A percentile compares a stretch with the other conserved stretches of the same genome.
phyloP scores from a whole-genome alignment of 352 stramenopile genomes.

The Phytophthora meadii region DNA sequence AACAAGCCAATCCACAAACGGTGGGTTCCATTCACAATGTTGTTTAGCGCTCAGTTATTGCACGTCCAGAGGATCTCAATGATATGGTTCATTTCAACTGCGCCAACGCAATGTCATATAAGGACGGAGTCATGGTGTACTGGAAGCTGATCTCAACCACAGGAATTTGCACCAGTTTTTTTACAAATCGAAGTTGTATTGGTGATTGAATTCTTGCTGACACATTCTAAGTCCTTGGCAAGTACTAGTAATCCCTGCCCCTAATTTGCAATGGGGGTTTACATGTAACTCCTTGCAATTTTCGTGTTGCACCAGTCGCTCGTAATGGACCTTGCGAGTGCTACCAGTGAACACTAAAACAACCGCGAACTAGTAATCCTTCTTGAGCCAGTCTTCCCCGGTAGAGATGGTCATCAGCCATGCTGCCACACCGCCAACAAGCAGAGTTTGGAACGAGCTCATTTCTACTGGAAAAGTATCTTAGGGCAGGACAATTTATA shows the following conservation, averaged over 20 bases:
- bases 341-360: constrained; percentile 65
- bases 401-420: constrained; percentile 61
- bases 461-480: too few species aligned
- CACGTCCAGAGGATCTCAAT: not conserved
- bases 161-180: too few species aligned
- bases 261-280: too few species aligned
- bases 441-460: not conserved
- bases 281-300: too few species aligned
- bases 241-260: too few species aligned
- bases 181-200: too few species aligned
- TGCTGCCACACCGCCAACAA: constrained; percentile 54
- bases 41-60: not conserved
- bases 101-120: not conserved
- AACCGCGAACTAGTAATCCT: constrained; percentile 73
- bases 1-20: not conserved
- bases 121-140: not conserved
- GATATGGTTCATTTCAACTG: not conserved
- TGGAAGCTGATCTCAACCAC: not conserved
- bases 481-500: not conserved
- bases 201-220: too few species aligned
- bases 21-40: not conserved
- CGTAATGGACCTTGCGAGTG: constrained; percentile 59
- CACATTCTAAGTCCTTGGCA: too few species aligned
- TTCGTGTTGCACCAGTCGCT: constrained; percentile 48
- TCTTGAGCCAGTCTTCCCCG: constrained; percentile 50